Evolutionary conservation across 1,284 basidiomycete genomes (phyloP).

Genomic region (Cryptococcus sp.): DNA sequence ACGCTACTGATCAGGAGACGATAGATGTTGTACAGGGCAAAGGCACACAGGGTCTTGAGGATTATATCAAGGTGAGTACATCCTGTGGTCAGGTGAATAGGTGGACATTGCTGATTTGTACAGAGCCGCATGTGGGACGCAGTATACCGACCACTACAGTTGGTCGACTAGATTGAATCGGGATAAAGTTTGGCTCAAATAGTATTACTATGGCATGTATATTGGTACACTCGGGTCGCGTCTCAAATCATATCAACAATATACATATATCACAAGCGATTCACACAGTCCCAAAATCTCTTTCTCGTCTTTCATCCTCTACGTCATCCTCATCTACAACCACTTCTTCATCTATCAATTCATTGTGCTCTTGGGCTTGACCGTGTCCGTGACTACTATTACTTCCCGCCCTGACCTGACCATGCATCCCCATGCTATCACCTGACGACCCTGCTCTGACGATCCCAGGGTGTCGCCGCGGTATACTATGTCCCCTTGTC

Average conservation of each 20-base stretch:
- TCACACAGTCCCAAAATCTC: slow-evolving; percentile 19
- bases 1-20: slow-evolving; percentile 37
- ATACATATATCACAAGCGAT: too few relatives aligned
- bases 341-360: neutral
- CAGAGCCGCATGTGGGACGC: slow-evolving; percentile 44
- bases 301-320: slow-evolving; percentile 6
- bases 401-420: neutral
- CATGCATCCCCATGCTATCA: neutral
- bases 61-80: slow-evolving; percentile 36
- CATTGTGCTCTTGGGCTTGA: neutral
- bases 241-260: too few relatives aligned
- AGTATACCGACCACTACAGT: slow-evolving; percentile 42
- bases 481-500: neutral
- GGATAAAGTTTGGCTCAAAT: neutral
- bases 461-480: neutral
- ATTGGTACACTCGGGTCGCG: too few relatives aligned
- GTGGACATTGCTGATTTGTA: neutral
- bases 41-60: slow-evolving; percentile 32
- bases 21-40: slow-evolving; percentile 40
- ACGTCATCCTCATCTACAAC: slow-evolving; percentile 2
- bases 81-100: neutral
- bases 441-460: neutral
- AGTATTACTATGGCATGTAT: too few relatives aligned
- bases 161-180: slow-evolving; percentile 25
- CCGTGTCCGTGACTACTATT: neutral